Conservation (phyloP, 2,329 filamentous ascomycete genomes). For the Calonectria ilicicola region DNA sequence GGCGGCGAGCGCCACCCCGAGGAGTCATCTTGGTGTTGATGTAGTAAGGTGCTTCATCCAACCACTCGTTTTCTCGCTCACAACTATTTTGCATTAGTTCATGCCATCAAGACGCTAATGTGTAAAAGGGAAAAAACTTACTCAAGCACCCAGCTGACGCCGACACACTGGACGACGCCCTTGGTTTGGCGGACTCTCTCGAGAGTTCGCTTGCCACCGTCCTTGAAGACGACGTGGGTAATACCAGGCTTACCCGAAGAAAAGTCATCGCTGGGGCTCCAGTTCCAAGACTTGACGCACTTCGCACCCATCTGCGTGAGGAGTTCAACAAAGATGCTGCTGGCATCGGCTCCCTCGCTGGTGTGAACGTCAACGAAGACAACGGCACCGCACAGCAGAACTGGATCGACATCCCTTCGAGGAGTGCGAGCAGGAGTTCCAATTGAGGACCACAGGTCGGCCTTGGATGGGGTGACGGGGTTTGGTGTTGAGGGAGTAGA, state of each 20-base stretch:
- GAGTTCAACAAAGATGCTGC: constrained; percentile 83
- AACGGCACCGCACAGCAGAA: constrained; percentile 75
- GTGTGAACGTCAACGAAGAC: constrained; percentile 89
- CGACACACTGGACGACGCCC: constrained; percentile 86
- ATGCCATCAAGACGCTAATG: background rate
- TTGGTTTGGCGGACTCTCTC: constrained; percentile 81
- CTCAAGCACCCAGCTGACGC: constrained; percentile 90
- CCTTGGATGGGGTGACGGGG: constrained; percentile 58
- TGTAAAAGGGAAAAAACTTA: constrained; percentile 57
- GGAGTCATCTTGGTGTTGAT: constrained; percentile 77
- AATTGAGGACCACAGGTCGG: constrained; percentile 64
- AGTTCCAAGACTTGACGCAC: constrained; percentile 81
- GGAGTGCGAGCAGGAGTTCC: constrained; percentile 70
- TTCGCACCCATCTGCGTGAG: constrained; percentile 85
- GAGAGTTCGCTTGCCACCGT: constrained; percentile 82
- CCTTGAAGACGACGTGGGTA: constrained; percentile 92
- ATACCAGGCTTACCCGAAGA: constrained; percentile 73
- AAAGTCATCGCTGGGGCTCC: constrained; percentile 67
- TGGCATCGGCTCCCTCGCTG: constrained; percentile 83
- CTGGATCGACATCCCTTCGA: constrained; percentile 63
- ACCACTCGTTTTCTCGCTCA: constrained; percentile 80
- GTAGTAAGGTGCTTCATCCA: constrained; percentile 77
- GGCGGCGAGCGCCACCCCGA: constrained; percentile 76
- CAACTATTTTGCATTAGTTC: constrained; percentile 65
- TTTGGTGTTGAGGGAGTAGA: constrained; percentile 46